A percentile compares a stretch with the other conserved stretches of the same genome.
These are phyloP conservation scores for Eutrema salsugineum DNA, from an alignment of 441 rosid species.

Conservation along the genomic window DNA sequence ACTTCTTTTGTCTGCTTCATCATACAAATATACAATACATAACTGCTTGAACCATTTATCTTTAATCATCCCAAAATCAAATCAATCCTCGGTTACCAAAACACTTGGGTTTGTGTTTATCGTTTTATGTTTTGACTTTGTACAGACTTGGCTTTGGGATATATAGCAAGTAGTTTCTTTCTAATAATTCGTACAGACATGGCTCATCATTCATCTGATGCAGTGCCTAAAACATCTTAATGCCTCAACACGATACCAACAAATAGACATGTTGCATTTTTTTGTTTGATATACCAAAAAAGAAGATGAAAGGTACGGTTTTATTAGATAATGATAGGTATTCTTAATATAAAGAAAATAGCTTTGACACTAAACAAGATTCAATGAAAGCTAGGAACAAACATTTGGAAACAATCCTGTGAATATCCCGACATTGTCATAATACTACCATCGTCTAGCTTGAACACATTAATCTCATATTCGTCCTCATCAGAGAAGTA, in stretches of 20 bases:
- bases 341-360: no score
- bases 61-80: no score
- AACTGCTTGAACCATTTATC: background rate
- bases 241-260: background rate
- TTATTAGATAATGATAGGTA: background rate
- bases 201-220: background rate
- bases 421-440: no score
- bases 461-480: slow-evolving; percentile 19
- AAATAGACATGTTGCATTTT: no score
- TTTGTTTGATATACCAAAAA: background rate
- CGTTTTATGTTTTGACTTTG: no score
- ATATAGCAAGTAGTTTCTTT: no score
- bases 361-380: no score
- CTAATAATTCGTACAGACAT: background rate
- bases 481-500: slow-evolving; percentile 26
- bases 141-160: no score
- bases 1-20: background rate
- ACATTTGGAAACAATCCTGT: no score
- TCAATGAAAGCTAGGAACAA: no score
- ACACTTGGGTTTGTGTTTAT: no score
- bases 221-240: background rate
- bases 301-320: background rate
- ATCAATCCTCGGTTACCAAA: no score
- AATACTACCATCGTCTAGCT: slow-evolving; percentile 15
- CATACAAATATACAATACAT: background rate